These are phyloP conservation scores for Syncephalastrum sp. DNA, from an alignment of 371 early-diverging fungal species.

Conservation along the genomic window DNA sequence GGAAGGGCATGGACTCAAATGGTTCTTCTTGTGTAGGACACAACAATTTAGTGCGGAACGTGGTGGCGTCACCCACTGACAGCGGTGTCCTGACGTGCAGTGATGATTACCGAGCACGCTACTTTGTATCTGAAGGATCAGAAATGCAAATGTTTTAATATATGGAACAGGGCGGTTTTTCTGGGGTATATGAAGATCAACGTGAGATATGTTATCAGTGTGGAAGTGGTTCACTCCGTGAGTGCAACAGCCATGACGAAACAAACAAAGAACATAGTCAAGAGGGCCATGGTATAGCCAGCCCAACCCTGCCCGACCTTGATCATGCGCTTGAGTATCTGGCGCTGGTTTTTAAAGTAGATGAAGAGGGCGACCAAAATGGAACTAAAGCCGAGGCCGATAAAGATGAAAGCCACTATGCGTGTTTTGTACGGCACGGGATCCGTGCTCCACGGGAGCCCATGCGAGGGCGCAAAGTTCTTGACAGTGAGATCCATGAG, in stretches of 20 bases:
- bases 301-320: slow-evolving; percentile 43
- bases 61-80: slow-evolving; percentile 47
- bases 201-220: background rate
- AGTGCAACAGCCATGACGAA: slow-evolving; percentile 41
- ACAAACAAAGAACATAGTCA: slow-evolving; percentile 36
- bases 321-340: slow-evolving; percentile 28
- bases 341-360: slow-evolving; percentile 40
- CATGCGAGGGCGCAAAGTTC: slow-evolving; percentile 36
- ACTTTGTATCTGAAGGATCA: slow-evolving; percentile 17
- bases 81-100: slow-evolving; percentile 51
- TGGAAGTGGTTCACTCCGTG: slow-evolving; percentile 13
- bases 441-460: slow-evolving; percentile 37
- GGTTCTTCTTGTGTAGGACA: slow-evolving; percentile 22
- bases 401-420: slow-evolving; percentile 34
- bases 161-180: too few relatives aligned
- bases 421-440: slow-evolving; percentile 16
- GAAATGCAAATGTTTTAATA: too few relatives aligned
- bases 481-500: slow-evolving; percentile 34
- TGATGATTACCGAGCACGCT: slow-evolving; percentile 53
- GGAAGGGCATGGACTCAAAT: background rate
- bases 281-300: slow-evolving; percentile 32
- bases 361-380: slow-evolving; percentile 24
- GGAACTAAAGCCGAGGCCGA: slow-evolving; percentile 34
- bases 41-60: slow-evolving; percentile 45
- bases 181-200: too few relatives aligned